These are phyloP conservation scores for Paramyrothecium roridum DNA, from an alignment of 2,329 filamentous ascomycete species.

Conservation along the genomic window DNA sequence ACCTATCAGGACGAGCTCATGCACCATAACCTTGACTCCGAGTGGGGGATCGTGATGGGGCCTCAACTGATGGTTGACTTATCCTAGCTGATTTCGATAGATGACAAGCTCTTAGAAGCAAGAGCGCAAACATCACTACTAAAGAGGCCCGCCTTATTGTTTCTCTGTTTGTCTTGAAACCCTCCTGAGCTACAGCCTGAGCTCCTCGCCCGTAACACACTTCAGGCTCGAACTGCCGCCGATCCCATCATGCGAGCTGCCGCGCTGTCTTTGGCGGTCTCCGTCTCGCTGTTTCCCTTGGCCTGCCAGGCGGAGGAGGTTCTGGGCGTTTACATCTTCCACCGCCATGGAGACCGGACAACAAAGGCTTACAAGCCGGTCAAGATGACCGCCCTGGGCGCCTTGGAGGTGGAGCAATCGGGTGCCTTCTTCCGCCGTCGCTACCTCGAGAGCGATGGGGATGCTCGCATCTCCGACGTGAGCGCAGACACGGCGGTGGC, in stretches of 20 bases:
- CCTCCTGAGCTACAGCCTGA: no score
- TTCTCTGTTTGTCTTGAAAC: no score
- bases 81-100: no score
- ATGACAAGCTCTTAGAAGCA: no score
- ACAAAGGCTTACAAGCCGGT: conserved; percentile 71
- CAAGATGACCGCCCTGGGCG: conserved; percentile 75
- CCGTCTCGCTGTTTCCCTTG: conserved; percentile 31
- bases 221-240: no score
- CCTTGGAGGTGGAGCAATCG: conserved; percentile 68
- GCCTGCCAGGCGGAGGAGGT: conserved; percentile 58
- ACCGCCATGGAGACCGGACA: conserved; percentile 86
- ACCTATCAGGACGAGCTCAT: not conserved
- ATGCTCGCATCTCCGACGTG: conserved; percentile 62
- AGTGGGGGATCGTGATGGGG: no score
- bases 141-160: no score
- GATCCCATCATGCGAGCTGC: not conserved
- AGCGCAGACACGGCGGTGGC: conserved; percentile 63
- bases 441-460: conserved; percentile 64
- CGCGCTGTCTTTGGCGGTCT: not conserved
- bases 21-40: not conserved
- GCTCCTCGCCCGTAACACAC: no score
- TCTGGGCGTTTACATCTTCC: conserved; percentile 81
- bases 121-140: no score
- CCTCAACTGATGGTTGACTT: no score
- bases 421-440: conserved; percentile 73